Percentiles rank a stretch among this genome's conserved stretches.
Conservation (phyloP, 2,329 filamentous ascomycete species). For the Calonectria crousiana region DNA sequence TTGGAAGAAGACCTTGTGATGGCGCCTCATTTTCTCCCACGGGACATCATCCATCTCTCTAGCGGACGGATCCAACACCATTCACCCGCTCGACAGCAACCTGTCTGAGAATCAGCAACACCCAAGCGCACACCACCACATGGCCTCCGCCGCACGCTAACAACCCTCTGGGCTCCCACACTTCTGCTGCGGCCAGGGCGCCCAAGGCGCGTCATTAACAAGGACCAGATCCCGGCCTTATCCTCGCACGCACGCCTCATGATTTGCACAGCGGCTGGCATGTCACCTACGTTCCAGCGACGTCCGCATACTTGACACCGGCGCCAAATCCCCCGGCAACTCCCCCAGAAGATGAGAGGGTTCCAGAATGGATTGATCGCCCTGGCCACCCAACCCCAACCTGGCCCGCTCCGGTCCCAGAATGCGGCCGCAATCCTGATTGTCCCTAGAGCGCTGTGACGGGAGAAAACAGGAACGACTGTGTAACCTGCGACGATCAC, state of each 20-base stretch:
- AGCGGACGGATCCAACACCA: background rate
- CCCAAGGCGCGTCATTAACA: conserved; percentile 14
- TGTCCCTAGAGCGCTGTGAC: background rate
- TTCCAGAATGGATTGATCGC: conserved; percentile 8
- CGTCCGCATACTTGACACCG: conserved; percentile 19
- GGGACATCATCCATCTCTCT: background rate
- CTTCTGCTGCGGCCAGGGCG: background rate
- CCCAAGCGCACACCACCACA: background rate
- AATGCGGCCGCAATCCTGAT: conserved; percentile 14
- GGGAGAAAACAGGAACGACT: background rate
- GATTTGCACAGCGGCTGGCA: conserved; percentile 18
- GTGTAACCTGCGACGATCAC: conserved; percentile 3
- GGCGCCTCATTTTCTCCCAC: conserved; percentile 8
- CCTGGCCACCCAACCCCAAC: conserved; percentile 7
- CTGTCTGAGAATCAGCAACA: background rate
- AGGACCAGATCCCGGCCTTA: conserved; percentile 3
- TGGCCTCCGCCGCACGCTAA: conserved; percentile 6
- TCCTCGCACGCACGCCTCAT: conserved; percentile 11
- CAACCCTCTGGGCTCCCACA: background rate
- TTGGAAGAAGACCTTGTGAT: conserved; percentile 11
- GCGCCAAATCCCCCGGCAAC: background rate
- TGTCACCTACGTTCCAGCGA: conserved; percentile 23
- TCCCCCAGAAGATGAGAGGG: conserved; percentile 12
- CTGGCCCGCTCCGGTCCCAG: conserved; percentile 5
- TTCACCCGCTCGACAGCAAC: background rate